phyloP scores from a whole-genome alignment of 2,329 filamentous ascomycete species.

The Exophiala oligosperma region DNA sequence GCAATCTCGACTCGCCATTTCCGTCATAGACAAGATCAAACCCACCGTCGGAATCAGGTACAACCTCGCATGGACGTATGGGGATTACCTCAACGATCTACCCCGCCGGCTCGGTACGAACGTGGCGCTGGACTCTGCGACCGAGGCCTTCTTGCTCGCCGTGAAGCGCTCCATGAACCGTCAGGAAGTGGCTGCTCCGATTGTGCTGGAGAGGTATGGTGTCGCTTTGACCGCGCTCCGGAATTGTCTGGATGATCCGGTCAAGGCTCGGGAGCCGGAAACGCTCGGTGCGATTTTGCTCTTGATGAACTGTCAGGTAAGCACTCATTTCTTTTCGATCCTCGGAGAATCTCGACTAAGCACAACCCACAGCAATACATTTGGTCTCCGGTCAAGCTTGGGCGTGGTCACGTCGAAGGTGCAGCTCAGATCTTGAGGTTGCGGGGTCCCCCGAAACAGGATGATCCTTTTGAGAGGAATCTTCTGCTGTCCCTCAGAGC shows the following conservation, averaged over 20 bases:
- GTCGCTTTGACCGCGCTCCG: slow-evolving; percentile 29
- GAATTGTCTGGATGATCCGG: slow-evolving; percentile 30
- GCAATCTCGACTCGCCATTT: not conserved
- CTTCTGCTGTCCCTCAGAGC: slow-evolving; percentile 13
- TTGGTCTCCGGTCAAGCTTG: slow-evolving; percentile 20
- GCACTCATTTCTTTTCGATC: not conserved
- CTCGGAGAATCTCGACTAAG: not conserved
- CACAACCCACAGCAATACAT: slow-evolving; percentile 18
- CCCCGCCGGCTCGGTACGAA: slow-evolving; percentile 49
- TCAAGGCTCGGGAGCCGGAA: slow-evolving; percentile 27
- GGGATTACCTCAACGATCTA: slow-evolving; percentile 47
- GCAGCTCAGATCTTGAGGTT: slow-evolving; percentile 31
- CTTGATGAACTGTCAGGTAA: slow-evolving; percentile 34
- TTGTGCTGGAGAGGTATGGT: slow-evolving; percentile 34
- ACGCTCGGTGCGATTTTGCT: slow-evolving; percentile 34
- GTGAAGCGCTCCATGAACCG: slow-evolving; percentile 28
- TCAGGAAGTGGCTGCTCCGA: slow-evolving; percentile 13
- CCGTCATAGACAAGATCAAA: slow-evolving; percentile 36
- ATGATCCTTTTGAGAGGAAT: slow-evolving; percentile 13
- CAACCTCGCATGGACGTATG: slow-evolving; percentile 49
- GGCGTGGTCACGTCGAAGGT: slow-evolving; percentile 37
- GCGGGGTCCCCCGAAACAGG: not conserved
- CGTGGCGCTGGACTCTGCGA: slow-evolving; percentile 42
- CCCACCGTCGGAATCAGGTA: slow-evolving; percentile 47
- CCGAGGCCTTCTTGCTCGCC: slow-evolving; percentile 33